A percentile compares a stretch with the other conserved stretches of the same genome.
Conservation (phyloP, 208 protist species). For the Trypanosoma caninum region DNA sequence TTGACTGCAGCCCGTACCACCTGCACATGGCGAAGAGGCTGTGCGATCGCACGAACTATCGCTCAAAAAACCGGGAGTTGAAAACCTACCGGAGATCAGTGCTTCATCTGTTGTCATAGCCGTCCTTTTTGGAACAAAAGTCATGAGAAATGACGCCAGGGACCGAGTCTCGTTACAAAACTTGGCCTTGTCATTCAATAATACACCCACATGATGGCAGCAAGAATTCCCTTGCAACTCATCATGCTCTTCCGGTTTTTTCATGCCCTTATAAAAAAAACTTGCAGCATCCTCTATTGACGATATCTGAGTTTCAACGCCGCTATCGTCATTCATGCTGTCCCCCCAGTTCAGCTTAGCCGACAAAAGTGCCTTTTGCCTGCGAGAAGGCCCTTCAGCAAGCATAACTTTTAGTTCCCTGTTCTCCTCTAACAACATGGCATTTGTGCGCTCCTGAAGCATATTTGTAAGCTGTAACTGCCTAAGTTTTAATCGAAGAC, state of each 20-base stretch:
- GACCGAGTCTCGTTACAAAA: slow-evolving; percentile 8
- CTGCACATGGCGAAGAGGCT: not conserved
- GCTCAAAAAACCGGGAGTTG: not conserved
- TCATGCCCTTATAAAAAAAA: no score
- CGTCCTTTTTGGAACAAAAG: slow-evolving; percentile 4
- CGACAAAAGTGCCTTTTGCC: not conserved
- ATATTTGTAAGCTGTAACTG: slow-evolving; percentile 5
- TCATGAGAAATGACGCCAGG: slow-evolving; percentile 16
- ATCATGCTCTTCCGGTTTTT: no score
- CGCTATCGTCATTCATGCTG: no score
- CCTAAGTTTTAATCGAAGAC: slow-evolving; percentile 5
- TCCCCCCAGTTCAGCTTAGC: no score
- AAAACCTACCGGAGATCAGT: not conserved
- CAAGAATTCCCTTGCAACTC: not conserved
- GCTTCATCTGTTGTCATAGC: not conserved
- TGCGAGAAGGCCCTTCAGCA: not conserved
- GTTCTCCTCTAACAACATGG: slow-evolving; percentile 1
- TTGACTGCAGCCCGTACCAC: not conserved
- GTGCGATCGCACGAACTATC: not conserved
- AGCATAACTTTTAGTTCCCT: not conserved
- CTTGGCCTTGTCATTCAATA: slow-evolving; percentile 2
- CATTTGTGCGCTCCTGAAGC: not conserved
- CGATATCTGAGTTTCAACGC: no score
- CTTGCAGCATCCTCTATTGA: no score
- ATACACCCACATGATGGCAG: not conserved